Percentiles rank a stretch among this genome's conserved stretches.
Conservation (phyloP, 345 rosid genomes). For the Abelmoschus esculentus region DNA sequence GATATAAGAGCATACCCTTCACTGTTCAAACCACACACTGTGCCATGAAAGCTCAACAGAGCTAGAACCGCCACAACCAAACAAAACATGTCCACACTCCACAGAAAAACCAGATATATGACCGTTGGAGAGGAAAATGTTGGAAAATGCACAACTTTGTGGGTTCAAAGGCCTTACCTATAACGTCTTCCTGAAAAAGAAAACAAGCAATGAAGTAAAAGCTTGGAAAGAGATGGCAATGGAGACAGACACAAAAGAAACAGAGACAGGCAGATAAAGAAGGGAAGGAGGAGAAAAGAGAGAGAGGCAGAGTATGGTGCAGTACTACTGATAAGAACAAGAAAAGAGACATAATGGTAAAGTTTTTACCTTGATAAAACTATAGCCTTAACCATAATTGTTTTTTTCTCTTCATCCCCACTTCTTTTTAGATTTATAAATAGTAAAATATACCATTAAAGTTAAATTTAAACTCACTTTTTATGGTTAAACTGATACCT, state of each 20-base stretch:
- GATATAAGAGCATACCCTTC: slow-evolving; percentile 78
- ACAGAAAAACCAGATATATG: slow-evolving; percentile 3
- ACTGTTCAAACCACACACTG: slow-evolving; percentile 30
- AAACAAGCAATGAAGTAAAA: slow-evolving; percentile 17
- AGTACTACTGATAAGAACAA: background rate
- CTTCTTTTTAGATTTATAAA: no score
- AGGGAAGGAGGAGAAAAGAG: no score
- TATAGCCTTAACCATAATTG: no score
- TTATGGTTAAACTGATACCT: no score
- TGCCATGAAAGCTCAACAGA: slow-evolving; percentile 25
- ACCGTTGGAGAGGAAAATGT: slow-evolving; percentile 22
- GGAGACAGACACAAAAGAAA: background rate
- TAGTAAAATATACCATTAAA: no score
- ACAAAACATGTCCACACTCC: slow-evolving; percentile 25
- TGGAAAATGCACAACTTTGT: background rate
- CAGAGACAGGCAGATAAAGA: background rate
- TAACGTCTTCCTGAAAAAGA: background rate
- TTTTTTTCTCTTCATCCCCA: no score
- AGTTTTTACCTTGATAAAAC: slow-evolving; percentile 6
- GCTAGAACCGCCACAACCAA: slow-evolving; percentile 22
- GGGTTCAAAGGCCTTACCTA: slow-evolving; percentile 22
- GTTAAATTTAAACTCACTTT: no score
- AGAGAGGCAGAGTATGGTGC: background rate
- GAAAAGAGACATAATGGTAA: slow-evolving; percentile 13
- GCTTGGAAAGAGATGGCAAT: slow-evolving; percentile 5